A percentile compares a stretch with the other conserved stretches of the same genome.
phyloP scores from a whole-genome alignment of 768 basidiomycete genomes.

The Pilatotrama ljubarskyi region DNA sequence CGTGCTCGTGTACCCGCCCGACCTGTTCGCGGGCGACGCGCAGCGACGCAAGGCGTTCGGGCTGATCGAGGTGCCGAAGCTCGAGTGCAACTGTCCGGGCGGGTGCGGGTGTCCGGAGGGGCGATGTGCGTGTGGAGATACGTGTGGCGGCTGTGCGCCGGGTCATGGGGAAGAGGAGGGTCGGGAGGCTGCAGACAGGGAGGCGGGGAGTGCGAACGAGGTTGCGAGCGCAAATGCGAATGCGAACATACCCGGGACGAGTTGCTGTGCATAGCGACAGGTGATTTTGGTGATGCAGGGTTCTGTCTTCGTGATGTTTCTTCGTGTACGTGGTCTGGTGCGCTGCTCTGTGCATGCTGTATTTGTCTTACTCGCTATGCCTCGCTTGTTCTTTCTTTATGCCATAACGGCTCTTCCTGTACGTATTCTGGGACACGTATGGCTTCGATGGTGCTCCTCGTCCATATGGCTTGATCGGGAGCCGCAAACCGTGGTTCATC shows the following conservation, averaged over 20 bases:
- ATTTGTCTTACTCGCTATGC: too few species aligned
- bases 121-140: conserved; percentile 54
- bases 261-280: too few species aligned
- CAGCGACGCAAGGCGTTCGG: conserved; percentile 46
- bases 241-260: background rate
- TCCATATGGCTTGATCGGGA: too few species aligned
- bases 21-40: conserved; percentile 37
- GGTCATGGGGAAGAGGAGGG: conserved; percentile 4
- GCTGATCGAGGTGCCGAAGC: conserved; percentile 57
- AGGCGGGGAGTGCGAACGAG: background rate
- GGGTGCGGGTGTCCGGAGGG: conserved; percentile 56
- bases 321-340: too few species aligned
- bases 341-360: too few species aligned
- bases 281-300: too few species aligned
- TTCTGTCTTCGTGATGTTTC: too few species aligned
- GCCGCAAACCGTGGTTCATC: too few species aligned
- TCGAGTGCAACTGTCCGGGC: conserved; percentile 63
- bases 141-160: conserved; percentile 56
- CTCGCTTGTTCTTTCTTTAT: too few species aligned
- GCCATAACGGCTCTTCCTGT: too few species aligned
- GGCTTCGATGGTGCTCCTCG: too few species aligned
- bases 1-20: conserved; percentile 44
- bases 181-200: background rate
- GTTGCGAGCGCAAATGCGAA: background rate
- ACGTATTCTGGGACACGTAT: too few species aligned